phyloP scores from a whole-genome alignment of 176 grass and related monocot genomes.

The Puccinellia tenuiflora region DNA sequence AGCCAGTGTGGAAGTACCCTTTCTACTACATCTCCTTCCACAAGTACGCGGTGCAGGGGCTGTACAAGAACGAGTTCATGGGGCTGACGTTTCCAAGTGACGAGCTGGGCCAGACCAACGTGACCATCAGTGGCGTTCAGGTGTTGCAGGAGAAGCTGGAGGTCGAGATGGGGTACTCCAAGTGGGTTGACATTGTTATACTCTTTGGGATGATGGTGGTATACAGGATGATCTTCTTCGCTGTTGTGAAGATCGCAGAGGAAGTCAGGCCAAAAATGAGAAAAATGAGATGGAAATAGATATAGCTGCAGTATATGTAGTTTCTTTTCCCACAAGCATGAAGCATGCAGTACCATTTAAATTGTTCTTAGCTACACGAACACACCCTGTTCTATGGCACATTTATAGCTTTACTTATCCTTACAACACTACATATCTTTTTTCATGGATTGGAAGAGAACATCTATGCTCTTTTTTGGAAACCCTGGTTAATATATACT shows the following conservation, averaged over 20 bases:
- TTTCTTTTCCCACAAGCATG: background rate
- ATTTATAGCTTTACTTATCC: background rate
- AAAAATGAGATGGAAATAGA: constrained; percentile 5
- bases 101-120: background rate
- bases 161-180: constrained; percentile 50
- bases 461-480: background rate
- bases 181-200: constrained; percentile 47
- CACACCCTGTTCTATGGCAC: background rate
- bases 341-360: background rate
- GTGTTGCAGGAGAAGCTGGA: constrained; percentile 20
- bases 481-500: background rate
- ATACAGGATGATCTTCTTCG: constrained; percentile 41
- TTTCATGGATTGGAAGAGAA: background rate
- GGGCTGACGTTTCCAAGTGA: constrained; percentile 60
- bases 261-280: constrained; percentile 21
- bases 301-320: background rate
- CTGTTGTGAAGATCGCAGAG: constrained; percentile 22
- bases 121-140: constrained; percentile 22
- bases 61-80: constrained; percentile 86
- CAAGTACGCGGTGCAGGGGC: constrained; percentile 46
- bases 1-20: constrained; percentile 53
- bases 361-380: background rate
- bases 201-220: constrained; percentile 33
- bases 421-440: background rate
- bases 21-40: constrained; percentile 54